Base-by-base conservation (phyloP, 1,139 yeast species). In the Yamadazyma oceani region DNA sequence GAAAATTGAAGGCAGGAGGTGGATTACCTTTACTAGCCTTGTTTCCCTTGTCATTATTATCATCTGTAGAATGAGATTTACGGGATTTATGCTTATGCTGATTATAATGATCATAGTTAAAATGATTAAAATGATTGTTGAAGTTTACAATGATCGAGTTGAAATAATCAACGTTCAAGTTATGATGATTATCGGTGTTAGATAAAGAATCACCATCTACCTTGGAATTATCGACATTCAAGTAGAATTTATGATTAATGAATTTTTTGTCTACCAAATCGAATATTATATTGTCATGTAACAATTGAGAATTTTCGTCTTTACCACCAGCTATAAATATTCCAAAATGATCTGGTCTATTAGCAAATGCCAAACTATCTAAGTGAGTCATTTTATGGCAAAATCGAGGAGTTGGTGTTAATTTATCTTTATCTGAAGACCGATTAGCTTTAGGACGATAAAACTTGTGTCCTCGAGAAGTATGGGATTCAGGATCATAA, bases 321-420 rank as follows among this genome's bases (percentile, higher is more conserved):
- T 69, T 58, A 2, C 92, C 92, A 12, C 90, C 92, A 1, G 78
- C 69, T 9, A 82, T 67, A 21, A 80, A 58, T 5, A 83, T 45
- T 1, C 85, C 85, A 30, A 66, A 70, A 49, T 78, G 85, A 39
- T 65, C 69, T 4, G 62, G 61, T 34, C 64, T 66, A 41, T 69
- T 70, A n/a, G 62, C 62, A 32, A 72, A 62, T 7, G 68, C 55
- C 17, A 75, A 53, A 23, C 67, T 64, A 34, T 68, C 61, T 8
- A 77, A 53, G 3, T 69, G 50, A n/a, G 77, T 64, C 60, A 79
- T 58, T 26, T 75, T 65, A 51, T 80, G 85, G 41, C 74, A 72
- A 52, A 60, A 82, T 35, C 88, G 63, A 2, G 73, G 71, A 3
- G 41, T 34, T 0, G 75, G 74, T 3, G 60, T 45, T 14, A 65